These are phyloP conservation scores for Pythium graminicola DNA, from an alignment of 352 stramenopile genomes.

Conservation along the genomic window DNA sequence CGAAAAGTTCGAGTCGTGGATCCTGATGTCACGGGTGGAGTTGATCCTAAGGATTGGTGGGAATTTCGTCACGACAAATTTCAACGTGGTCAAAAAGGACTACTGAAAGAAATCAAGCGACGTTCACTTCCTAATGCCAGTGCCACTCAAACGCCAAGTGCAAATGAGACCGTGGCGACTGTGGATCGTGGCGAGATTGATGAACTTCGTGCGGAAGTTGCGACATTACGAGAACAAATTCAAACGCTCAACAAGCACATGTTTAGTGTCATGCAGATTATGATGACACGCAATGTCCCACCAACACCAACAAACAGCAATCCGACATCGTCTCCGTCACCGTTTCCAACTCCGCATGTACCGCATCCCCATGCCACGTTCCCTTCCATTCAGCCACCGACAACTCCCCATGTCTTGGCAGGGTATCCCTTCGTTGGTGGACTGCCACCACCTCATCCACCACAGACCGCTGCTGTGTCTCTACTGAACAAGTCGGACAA, in stretches of 20 bases:
- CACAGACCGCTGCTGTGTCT: no score
- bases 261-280: conserved; percentile 43
- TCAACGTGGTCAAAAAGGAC: conserved; percentile 69
- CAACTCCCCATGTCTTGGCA: background rate
- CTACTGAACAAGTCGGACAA: no score
- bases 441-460: conserved; percentile 12
- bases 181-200: conserved; percentile 72
- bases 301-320: background rate
- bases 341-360: conserved; percentile 4
- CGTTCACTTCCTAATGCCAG: conserved; percentile 24
- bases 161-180: background rate
- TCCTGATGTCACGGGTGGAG: conserved; percentile 72
- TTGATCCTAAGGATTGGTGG: conserved; percentile 85
- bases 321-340: background rate
- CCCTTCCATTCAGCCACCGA: background rate
- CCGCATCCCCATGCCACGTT: background rate
- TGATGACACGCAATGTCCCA: conserved; percentile 26
- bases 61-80: conserved; percentile 92
- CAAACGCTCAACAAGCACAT: conserved; percentile 68
- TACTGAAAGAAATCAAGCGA: conserved; percentile 82
- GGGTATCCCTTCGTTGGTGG: background rate
- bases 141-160: no score
- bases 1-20: conserved; percentile 91
- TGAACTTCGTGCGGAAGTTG: conserved; percentile 52
- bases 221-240: conserved; percentile 51